phyloP scores from a whole-genome alignment of 2,329 filamentous ascomycete genomes.

The Stylonectria norvegica region DNA sequence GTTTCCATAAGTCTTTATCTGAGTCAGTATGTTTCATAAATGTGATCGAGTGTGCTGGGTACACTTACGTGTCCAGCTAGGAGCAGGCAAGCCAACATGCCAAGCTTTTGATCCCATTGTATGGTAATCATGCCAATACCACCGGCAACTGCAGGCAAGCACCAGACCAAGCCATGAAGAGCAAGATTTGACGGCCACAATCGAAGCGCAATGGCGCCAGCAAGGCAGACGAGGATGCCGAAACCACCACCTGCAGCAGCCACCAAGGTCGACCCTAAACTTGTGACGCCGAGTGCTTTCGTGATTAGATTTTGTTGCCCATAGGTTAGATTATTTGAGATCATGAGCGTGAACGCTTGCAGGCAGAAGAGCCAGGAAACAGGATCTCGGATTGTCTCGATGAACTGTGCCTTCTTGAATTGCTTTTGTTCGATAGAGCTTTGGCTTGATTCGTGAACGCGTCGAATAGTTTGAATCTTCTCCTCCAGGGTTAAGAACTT shows the following conservation, averaged over 20 bases:
- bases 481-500: slow-evolving; percentile 39
- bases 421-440: slow-evolving; percentile 38
- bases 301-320: slow-evolving; percentile 38
- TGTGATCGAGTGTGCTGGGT: too few relatives aligned
- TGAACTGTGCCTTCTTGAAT: slow-evolving; percentile 31
- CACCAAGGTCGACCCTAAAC: slow-evolving; percentile 38
- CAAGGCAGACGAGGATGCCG: slow-evolving; percentile 30
- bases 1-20: slow-evolving; percentile 33
- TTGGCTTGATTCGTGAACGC: slow-evolving; percentile 31
- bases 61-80: slow-evolving; percentile 32
- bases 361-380: slow-evolving; percentile 32
- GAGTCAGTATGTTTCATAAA: too few relatives aligned
- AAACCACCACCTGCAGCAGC: slow-evolving; percentile 36
- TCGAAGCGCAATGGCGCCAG: slow-evolving; percentile 30
- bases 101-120: slow-evolving; percentile 22
- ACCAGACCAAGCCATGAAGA: slow-evolving; percentile 28
- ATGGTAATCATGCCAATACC: slow-evolving; percentile 29
- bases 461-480: slow-evolving; percentile 35
- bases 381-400: slow-evolving; percentile 28
- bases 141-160: slow-evolving; percentile 23
- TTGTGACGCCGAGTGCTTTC: slow-evolving; percentile 33
- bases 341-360: slow-evolving; percentile 32
- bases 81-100: slow-evolving; percentile 25
- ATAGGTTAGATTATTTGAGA: slow-evolving; percentile 39
- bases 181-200: slow-evolving; percentile 31